Base-by-base conservation (phyloP, 2,329 filamentous ascomycete genomes). In the Blumeria hordei region DNA sequence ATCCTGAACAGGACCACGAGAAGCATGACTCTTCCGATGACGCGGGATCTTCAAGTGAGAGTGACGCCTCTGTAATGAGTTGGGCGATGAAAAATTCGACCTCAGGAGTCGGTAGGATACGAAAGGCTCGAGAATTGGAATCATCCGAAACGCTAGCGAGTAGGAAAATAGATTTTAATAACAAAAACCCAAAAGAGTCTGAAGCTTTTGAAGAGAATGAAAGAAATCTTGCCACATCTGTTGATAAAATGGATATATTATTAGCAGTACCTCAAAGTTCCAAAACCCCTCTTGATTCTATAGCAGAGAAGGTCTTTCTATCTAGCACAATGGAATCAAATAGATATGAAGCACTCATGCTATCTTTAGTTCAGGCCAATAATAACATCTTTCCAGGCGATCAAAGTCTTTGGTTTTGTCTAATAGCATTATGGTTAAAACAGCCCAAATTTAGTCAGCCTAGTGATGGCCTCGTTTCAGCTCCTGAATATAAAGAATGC, bases 371-470 rank as follows among this genome's bases (percentile, higher is more conserved):
- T 9, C 44, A 54, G 12, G 57, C 47, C 5, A 64, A 64, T 37
- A 56, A 57, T 0, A 59, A 61, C 6, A 51, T 63, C 6, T 64
- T 66, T 44, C 62, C 64, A 4, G 63, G 60, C 7, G 60, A 62
- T 14, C 60, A 59, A 54, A 57, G 60, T 41, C 45, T 66, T 2
- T 66, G 64, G 64, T 60, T 63, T 53, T 60, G 59, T 37, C 60
- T 61, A 56, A 58, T 63, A 18, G 58, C 53, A 39, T 54, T 58
- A 9, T 66, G 62, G 62, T 50, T 64, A 11, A 62, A 62, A 51
- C 57, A 58, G 47, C 58, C 59, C 3, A 9, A 21, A 39, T 18
- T 34, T 3, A 21, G 12, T 9, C 16, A 18, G 8, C 12, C 44
- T 37, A 43, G 45, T 7, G 32, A 16, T 8, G 4, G 6, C 39